Evolutionary conservation across 257 asterid genomes (phyloP), one percentile per base, ranked within the genome.

Genomic region (Scutellaria baicalensis): DNA sequence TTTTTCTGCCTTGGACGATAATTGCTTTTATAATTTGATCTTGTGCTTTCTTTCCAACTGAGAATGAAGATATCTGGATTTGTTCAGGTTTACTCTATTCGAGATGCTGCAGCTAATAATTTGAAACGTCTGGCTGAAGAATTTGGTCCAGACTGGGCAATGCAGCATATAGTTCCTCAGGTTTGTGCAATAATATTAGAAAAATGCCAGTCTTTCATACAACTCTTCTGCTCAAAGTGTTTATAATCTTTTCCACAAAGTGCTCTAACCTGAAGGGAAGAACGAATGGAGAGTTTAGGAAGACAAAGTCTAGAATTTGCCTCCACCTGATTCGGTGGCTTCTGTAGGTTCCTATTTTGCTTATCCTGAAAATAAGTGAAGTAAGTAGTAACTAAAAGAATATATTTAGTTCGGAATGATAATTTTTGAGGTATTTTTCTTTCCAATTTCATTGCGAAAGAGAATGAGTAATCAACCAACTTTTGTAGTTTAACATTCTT

Each of bases 91-190:
- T 88, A 85, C 69, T 85, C 95, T 14, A 89, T 89, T 75, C 82
- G 96, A 75, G 96, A 89, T 51, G 96, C 95, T 54, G 97, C 97
- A 57, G 88, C 95, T 20, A 88, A 85, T 79, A 88, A 85, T 80
- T 85, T 85, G 75, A 79, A 79, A 72, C 96, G 96, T 35, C 84
- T 91, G 55, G 95, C 97, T 0, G 97, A 91, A 66, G 97, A 91
- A 72, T 91, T 91, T 18, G 95, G 97, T 67, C 96, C 96, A 60
- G 93, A 85, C 64, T 91, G 97, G 97, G 97, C 97, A 72, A 88
- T 88, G 96, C 95, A 88, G 73, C 96, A 91, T 75, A 91, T 91
- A 62, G 70, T 91, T 78, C 96, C 97, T 40, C 97, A 86, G 97
- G 97, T 90, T 70, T 73, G 80, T 75, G 31, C 21, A 50, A 21